Conservation (phyloP, 176 grass and related monocot genomes). For the Echinochloa phyllopogon region DNA sequence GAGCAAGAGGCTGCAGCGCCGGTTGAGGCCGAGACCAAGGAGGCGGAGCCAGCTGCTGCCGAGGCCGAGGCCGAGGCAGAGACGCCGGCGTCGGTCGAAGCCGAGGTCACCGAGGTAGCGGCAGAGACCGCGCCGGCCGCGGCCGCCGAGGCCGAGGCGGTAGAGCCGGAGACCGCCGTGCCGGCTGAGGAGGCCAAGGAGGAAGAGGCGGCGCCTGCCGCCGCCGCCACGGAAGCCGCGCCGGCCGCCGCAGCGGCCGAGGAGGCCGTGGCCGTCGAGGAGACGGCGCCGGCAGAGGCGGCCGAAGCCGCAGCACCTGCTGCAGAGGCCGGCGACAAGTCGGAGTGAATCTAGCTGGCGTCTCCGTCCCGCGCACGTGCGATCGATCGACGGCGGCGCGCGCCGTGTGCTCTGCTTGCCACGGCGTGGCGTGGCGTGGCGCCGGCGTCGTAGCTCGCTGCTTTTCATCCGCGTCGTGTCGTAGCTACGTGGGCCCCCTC, state of each 20-base stretch:
- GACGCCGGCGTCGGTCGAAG: background rate
- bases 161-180: background rate
- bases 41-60: background rate
- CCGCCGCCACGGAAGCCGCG: background rate
- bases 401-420: background rate
- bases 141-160: background rate
- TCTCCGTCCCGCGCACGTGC: background rate
- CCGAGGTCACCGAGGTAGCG: background rate
- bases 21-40: background rate
- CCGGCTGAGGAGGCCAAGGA: background rate
- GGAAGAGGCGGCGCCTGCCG: background rate
- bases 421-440: constrained; percentile 6
- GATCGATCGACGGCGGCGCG: background rate
- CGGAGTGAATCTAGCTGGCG: background rate
- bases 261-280: background rate
- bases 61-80: background rate
- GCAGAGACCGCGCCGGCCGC: no score
- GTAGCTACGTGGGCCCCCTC: background rate
- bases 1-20: background rate
- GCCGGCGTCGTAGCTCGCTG: background rate
- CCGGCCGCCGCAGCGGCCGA: no score
- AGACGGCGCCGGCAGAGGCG: background rate
- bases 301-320: background rate
- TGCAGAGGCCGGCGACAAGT: constrained; percentile 2
- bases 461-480: background rate